Evolutionary conservation across 768 basidiomycete species (phyloP).

Genomic region (Coprinopsis marcescibilis): DNA sequence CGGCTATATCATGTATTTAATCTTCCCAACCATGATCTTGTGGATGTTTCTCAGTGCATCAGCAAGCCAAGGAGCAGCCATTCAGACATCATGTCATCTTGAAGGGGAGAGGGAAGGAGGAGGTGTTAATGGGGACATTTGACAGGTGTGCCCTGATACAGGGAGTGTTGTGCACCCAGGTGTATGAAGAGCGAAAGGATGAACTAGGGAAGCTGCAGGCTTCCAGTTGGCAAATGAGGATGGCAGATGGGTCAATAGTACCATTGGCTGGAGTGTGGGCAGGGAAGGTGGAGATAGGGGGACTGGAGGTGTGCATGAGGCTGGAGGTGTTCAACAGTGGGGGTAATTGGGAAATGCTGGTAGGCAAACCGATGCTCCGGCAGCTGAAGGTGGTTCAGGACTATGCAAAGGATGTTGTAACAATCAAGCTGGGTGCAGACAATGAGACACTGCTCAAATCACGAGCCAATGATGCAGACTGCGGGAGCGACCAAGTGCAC

Average conservation of each 20-base stretch:
- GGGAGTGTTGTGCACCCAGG: not conserved
- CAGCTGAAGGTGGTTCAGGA: constrained; percentile 20
- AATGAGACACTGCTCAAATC: no score
- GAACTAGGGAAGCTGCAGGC: not conserved
- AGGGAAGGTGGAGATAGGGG: not conserved
- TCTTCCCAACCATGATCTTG: not conserved
- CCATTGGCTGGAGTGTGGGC: not conserved
- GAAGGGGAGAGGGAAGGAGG: no score
- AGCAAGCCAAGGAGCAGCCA: no score
- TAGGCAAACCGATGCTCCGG: constrained; percentile 21
- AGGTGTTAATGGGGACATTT: no score
- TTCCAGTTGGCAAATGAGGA: not conserved
- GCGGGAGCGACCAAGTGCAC: no score
- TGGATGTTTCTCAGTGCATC: no score
- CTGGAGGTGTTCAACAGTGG: constrained; percentile 21
- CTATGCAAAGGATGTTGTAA: constrained; percentile 14
- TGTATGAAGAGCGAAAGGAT: not conserved
- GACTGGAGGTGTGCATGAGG: not conserved
- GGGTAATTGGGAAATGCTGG: constrained; percentile 20
- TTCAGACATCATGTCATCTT: no score
- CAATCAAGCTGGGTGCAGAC: not conserved
- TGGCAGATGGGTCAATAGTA: constrained; percentile 3
- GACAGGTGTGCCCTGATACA: no score
- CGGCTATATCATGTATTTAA: not conserved
- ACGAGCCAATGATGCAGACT: no score